phyloP scores from a whole-genome alignment of 805 yeast species.

The Hanseniaspora jakobsenii region DNA sequence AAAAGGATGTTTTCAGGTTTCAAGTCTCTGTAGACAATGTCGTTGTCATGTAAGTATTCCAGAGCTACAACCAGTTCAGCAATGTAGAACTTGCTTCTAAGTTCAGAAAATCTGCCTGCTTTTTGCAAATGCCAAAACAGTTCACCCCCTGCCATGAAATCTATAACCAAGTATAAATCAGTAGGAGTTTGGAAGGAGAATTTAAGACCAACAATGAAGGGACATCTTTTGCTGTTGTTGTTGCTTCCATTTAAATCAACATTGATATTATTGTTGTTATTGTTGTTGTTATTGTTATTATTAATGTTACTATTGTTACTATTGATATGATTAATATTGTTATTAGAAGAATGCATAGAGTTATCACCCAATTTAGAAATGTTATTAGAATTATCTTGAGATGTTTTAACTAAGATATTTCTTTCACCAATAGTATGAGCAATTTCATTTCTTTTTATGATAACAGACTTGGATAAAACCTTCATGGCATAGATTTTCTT shows the following conservation, averaged over 20 bases:
- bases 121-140: conserved; percentile 92
- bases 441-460: conserved; percentile 91
- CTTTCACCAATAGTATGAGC: conserved; percentile 98
- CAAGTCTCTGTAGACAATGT: conserved; percentile 89
- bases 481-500: conserved; percentile 94
- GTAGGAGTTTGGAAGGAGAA: conserved; percentile 92
- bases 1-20: conserved; percentile 92
- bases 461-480: conserved; percentile 83
- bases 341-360: too few relatives aligned
- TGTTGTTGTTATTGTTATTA: not conserved
- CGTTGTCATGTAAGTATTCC: conserved; percentile 90
- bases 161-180: conserved; percentile 86
- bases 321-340: not conserved
- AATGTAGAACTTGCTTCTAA: conserved; percentile 89
- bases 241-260: not conserved
- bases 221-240: conserved; percentile 48
- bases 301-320: not conserved
- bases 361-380: too few relatives aligned
- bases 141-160: conserved; percentile 97
- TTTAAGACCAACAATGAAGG: conserved; percentile 92
- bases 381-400: conserved; percentile 35
- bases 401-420: conserved; percentile 83
- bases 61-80: conserved; percentile 89
- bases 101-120: conserved; percentile 88
- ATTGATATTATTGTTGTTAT: not conserved